Evolutionary conservation across 2,329 filamentous ascomycete genomes (phyloP), one percentile per base, ranked within the genome.

Genomic region (Trichoderma oligosporum): DNA sequence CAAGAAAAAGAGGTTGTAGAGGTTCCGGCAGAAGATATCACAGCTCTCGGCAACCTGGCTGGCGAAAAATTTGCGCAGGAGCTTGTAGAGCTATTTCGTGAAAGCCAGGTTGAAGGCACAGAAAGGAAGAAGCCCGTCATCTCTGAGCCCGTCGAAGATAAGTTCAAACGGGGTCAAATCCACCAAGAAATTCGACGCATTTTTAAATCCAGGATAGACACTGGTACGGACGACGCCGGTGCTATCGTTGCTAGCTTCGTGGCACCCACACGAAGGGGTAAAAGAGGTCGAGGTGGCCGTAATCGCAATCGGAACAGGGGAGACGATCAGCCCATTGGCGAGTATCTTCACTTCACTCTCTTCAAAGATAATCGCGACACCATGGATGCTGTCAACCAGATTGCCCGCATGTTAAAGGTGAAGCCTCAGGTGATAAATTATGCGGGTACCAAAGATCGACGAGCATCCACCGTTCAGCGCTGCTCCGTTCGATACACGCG

Each of bases 291-390:
- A 39, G 65, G 62, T 3, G 64, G 67, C 22, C 65, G 66, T 8
- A 62, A 62, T 18, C 64, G 64, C 12, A 62, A 62, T n/a, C 61
- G 57, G 14, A 62, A 62, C 18, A 61, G 56, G 27, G 62, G 59
- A 9, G 66, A 68, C 3, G 68, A 72, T 58, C 70, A 72, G 60
- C 70, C 70, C 58, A 60, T 71, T 80, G 58, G 53, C 16, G 87
- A 91, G 47, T 94, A 90, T 70, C 76, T 96, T 12, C 91, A 96
- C 71, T 96, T 96, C 70, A 93, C 89, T 0, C 78, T 97, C 51
- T 95, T 93, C 82, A 97, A 97, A 74, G 92, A 96, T 74, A 97
- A 97, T 74, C 92, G 93, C 68, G 92, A 97, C 69, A 97, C 92
- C 1, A 95, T 96, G 89, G 92, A 97, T 65, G 87, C 90, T 0